These are phyloP conservation scores for Shiraia sp. DNA, from an alignment of 2,329 filamentous ascomycete genomes.

Conservation along the genomic window DNA sequence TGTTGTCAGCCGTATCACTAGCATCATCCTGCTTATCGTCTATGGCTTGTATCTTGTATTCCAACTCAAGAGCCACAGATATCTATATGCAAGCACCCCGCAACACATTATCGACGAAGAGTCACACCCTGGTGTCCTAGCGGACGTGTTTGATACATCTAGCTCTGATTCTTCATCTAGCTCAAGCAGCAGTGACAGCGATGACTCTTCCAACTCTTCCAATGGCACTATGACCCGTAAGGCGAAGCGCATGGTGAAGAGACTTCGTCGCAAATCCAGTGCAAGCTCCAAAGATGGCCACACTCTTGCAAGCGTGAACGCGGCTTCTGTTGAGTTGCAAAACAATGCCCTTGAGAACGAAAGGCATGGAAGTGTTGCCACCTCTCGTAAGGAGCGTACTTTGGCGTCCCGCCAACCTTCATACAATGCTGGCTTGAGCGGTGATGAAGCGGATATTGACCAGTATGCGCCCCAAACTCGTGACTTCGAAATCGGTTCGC, in stretches of 20 bases:
- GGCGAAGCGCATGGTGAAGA: slow-evolving; percentile 74
- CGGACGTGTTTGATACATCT: slow-evolving; percentile 78
- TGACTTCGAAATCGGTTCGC: slow-evolving; percentile 53
- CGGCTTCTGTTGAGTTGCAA: slow-evolving; percentile 48
- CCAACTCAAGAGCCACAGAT: slow-evolving; percentile 88
- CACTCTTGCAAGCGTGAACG: slow-evolving; percentile 50
- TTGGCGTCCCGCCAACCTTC: slow-evolving; percentile 41
- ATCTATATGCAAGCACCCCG: slow-evolving; percentile 88
- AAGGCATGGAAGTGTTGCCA: slow-evolving; percentile 24
- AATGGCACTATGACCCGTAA: slow-evolving; percentile 74
- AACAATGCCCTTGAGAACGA: slow-evolving; percentile 44
- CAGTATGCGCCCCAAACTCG: slow-evolving; percentile 47
- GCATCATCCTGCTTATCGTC: slow-evolving; percentile 80
- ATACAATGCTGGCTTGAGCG: slow-evolving; percentile 51
- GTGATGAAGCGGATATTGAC: slow-evolving; percentile 60
- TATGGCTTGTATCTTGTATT: slow-evolving; percentile 85
- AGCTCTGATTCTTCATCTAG: slow-evolving; percentile 55
- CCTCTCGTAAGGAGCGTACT: slow-evolving; percentile 19
- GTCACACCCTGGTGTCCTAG: slow-evolving; percentile 80
- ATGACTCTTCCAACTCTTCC: slow-evolving; percentile 64
- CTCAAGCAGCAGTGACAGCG: slow-evolving; percentile 61
- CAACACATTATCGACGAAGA: slow-evolving; percentile 93
- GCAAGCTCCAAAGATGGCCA: slow-evolving; percentile 67
- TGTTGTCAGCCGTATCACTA: slow-evolving; percentile 86
- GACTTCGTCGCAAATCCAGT: slow-evolving; percentile 77